Base-by-base conservation (phyloP, 1,139 yeast species). In the Debaryomyces subglobosus region DNA sequence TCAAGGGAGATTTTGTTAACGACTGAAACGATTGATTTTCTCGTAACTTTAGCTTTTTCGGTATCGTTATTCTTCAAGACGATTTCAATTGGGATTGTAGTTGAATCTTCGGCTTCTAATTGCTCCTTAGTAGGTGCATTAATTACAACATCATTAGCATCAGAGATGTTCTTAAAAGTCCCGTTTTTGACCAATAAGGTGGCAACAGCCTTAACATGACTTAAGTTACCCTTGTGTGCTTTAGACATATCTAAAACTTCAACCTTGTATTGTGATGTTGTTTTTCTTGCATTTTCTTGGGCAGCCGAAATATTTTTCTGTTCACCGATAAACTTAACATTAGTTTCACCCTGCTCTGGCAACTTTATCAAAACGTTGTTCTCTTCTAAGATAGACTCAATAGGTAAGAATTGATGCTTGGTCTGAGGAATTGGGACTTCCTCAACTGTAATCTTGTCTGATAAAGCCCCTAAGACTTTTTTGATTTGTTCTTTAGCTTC, bases 211-310 rank as follows among this genome's bases (percentile, higher is more conserved):
- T 82, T 82, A 30, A 95, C 96, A 61, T 92, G 97, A 27, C 72
- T 65, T 50, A 84, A 67, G 61, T 88, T 85, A 59, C 89, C 89
- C 60, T 89, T 89, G 66, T 92, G 97, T 35, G 97, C 96, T 65
- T 82, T 85, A 21, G 95, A 84, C 71, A 92, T 85, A 59, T 89
- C 96, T 62, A 92, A 77, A 21, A 82, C 72, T 58, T 87, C 91
- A 42, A 87, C 84, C 57, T 71, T 73, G 62, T 67, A 76, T 56
- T 72, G 75, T 37, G 67, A 78, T 62, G 76, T 80, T 63, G 62
- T 79, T 67, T 56, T 85, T 79, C 65, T 71, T 70, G 81, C 67
- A 69, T 69, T 67, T 78, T 78, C 78, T 56, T 86, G 77, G 30
- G 97, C 97, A 20, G 70, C 68, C 15, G 77, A 60, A 48, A 91